phyloP scores from a whole-genome alignment of 305 asterid genomes.

The Fraxinus baroniana region DNA sequence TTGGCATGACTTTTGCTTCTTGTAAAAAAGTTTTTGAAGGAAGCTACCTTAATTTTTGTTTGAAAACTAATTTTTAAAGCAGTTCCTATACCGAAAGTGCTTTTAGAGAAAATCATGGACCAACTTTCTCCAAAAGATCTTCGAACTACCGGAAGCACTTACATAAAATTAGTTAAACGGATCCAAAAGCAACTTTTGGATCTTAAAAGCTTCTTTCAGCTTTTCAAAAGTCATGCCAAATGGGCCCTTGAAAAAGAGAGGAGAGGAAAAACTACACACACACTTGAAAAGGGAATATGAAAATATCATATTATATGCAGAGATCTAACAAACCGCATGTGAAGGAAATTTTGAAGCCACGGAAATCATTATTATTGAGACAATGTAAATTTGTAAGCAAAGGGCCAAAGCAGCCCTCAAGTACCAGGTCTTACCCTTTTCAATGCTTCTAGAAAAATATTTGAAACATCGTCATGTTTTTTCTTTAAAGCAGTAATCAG shows the following conservation, averaged over 20 bases:
- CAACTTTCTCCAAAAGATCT: neutral
- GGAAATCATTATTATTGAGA: neutral
- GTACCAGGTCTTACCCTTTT: conserved; percentile 49
- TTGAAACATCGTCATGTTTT: conserved; percentile 56
- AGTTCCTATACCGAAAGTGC: neutral
- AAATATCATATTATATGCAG: neutral
- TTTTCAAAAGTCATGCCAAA: neutral
- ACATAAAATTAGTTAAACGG: neutral
- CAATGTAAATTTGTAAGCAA: neutral
- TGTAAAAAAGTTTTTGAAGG: neutral
- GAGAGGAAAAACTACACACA: neutral
- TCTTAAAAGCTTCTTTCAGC: neutral
- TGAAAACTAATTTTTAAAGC: neutral
- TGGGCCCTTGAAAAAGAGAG: neutral
- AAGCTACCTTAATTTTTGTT: neutral
- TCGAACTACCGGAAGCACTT: neutral
- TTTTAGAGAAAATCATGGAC: neutral
- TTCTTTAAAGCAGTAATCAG: conserved; percentile 70
- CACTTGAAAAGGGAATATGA: neutral
- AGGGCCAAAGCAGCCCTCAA: conserved; percentile 18
- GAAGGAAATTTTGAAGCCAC: neutral
- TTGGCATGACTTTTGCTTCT: neutral
- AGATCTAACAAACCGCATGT: neutral
- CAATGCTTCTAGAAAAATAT: conserved; percentile 63
- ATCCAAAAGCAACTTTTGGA: neutral